Evolutionary conservation across 306 rosid species (phyloP), one percentile per base, ranked within the genome.

Genomic region (Luffa acutangula): DNA sequence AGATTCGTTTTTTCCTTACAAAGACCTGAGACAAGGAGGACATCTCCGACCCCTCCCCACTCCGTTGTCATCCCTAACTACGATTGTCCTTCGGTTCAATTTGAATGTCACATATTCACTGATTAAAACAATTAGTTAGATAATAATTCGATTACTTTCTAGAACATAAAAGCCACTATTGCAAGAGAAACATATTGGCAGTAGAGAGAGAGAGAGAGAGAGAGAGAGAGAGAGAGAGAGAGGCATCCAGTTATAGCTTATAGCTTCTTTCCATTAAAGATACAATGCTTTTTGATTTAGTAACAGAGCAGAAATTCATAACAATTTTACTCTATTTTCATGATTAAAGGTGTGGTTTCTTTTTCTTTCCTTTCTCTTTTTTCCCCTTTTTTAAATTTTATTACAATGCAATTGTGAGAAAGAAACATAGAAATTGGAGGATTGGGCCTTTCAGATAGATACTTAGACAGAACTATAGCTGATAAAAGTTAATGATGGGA

Each of bases 321-420:
- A 33, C 77, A 58, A 54, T n/a, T 58, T 34, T 46, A 45, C 77
- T 56, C 79, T 39, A 56, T 76, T 76, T 79, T 70, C 58, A 78
- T 36, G 41, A 13, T 15, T 18, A 20, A 36, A 33, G 6, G 42
- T 78, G 76, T 70, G 54, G 54, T 43, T 1, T 39, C 6, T 62
- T 63, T 62, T 21, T 3, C 1, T 5, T 3, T 25, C 25, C 1
- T 59, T 21, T 4, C 33, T 4, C 21, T 25, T 31, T 31, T 25
- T 11, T 60, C 4, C 3, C 12, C 1, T 33, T 10, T 2, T 67
- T 67, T n/a, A 8, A 67, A 41, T 67, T 45, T 45, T 71, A 46
- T 71, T n/a, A 70, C 53, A 70, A 70, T 71, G 53, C 36, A 72
- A 45, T 48, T 46, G 4, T 72, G 25, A 8, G 15, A 20, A 69